Base-by-base conservation (phyloP, 2,329 filamentous ascomycete genomes). In the Exophiala sp. region DNA sequence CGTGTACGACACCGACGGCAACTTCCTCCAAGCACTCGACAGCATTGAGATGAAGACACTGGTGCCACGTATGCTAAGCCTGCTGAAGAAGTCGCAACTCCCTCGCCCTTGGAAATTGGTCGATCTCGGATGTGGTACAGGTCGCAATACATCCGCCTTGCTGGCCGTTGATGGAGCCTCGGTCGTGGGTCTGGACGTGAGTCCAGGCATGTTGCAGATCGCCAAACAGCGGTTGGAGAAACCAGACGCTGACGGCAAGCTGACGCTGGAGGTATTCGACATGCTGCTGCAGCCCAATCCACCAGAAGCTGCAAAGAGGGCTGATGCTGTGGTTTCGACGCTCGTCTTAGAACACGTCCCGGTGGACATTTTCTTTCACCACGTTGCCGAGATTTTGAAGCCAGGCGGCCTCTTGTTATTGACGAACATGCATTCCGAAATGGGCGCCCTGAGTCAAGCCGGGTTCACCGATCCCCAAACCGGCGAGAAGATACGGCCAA, bases 341-440 rank as follows among this genome's bases (percentile, higher is more conserved):
- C 71, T 85, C 0, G 81, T 85, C 7, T 64, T 84, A 8, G 82
- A 85, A 62, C 82, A 85, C 64, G 67, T 85, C 2, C 76, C 80
- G 0, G 3, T 56, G 0, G 56, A 64, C 0, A 78, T 73, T 60
- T 84, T 83, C 66, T 84, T 85, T 63, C 44, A 57, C 2, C 72
- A 73, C 0, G 70, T 74, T 0, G 59, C 68, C 1, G 56, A 59
- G 9, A 64, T 77, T 1, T 63, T 84, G 13, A 58, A 57, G 2
- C 66, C 68, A 0, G 72, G 72, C 0, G 80, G 76, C 0, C 64
- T 73, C 41, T 65, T 82, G 3, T 66, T 84, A 8, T 60, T 85
- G n/a, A 84, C 80, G 1, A 85, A 84, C 59, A 85, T 85, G 82
- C 82, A 85, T 62, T 65, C 72, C 1, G 76, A 83, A 2, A 84